phyloP scores from a whole-genome alignment of 2,329 filamentous ascomycete genomes.

The Aspergillus thermomutatus region DNA sequence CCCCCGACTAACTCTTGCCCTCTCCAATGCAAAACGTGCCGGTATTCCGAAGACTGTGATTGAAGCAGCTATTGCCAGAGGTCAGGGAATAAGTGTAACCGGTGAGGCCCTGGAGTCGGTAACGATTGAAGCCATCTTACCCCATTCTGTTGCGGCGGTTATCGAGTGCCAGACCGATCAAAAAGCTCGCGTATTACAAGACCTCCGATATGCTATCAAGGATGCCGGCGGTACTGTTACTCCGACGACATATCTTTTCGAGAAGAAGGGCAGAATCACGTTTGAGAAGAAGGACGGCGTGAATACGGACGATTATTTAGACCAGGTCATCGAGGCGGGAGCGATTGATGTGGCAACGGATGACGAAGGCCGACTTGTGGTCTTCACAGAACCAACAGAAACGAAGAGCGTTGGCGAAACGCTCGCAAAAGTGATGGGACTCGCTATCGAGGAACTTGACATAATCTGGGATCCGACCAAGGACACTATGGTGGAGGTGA shows the following conservation, averaged over 20 bases:
- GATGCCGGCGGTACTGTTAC: slow-evolving; percentile 66
- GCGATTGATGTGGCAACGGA: slow-evolving; percentile 57
- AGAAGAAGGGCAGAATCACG: slow-evolving; percentile 70
- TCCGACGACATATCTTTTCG: slow-evolving; percentile 79
- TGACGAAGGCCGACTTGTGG: slow-evolving; percentile 65
- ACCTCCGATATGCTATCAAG: slow-evolving; percentile 70
- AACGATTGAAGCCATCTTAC: slow-evolving; percentile 76
- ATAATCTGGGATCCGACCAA: slow-evolving; percentile 83
- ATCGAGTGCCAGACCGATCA: slow-evolving; percentile 85
- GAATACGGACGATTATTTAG: slow-evolving; percentile 68
- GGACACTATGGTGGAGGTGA: slow-evolving; percentile 67
- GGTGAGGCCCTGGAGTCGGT: slow-evolving; percentile 74
- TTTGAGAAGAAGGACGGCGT: slow-evolving; percentile 60
- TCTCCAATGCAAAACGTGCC: slow-evolving; percentile 76
- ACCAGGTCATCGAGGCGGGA: slow-evolving; percentile 80
- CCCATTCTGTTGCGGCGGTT: slow-evolving; percentile 69
- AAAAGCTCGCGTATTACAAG: slow-evolving; percentile 68
- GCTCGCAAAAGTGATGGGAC: slow-evolving; percentile 59
- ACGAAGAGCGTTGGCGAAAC: slow-evolving; percentile 63
- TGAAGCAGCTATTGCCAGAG: slow-evolving; percentile 80
- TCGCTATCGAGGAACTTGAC: slow-evolving; percentile 70
- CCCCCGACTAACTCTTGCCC: slow-evolving; percentile 67
- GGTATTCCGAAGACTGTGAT: slow-evolving; percentile 82
- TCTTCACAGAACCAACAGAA: slow-evolving; percentile 66
- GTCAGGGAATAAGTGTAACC: slow-evolving; percentile 74